Base-by-base conservation (phyloP, 306 rosid genomes). In the Prunus mume region DNA sequence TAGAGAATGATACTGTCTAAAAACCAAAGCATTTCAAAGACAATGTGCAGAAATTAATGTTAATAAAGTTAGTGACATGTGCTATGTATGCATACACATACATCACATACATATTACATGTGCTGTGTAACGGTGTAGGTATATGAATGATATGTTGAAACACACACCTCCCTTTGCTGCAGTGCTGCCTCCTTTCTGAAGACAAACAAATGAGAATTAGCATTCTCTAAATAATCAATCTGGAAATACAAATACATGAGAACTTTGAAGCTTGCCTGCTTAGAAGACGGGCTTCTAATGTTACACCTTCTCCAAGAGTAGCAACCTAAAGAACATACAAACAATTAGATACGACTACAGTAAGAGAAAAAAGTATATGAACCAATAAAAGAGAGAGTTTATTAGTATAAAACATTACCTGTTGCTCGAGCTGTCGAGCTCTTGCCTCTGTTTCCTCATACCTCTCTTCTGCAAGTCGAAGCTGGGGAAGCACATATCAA, bases 181-280 rank as follows among this genome's bases (percentile, higher is more conserved):
- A 90, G 69, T 20, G 95, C 96, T 70, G 97, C 98, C 87, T 95
- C 96, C 87, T 95, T 95, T 78, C 99, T 95, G 92, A 81, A 68
- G 49, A 81, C 82, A 77, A 84, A 85, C 79, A n/a, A 71, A 77
- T 19, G 55, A 56, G 70, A 60, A 65, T 91, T 55, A 85, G 82
- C 45, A 74, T 68, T 61, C 58, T 68, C 78, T 60, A 75, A 43
- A 73, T 51, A 47, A 11, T 81, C 7, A 24, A 63, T 38, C 34
- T 43, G 32, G 45, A 27, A 28, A 43, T 56, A 30, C 25, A 46
- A 25, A 50, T 12, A 45, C 30, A 14, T 41, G 68, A 68, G 38
- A 65, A 73, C 51, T 41, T 65, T 55, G 79, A 76, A 65, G 81
- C 91, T 89, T 90, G 80, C 99, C 96, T 95, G 97, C 83, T 90